Evolutionary conservation across 208 protist genomes (phyloP), one percentile per base, ranked within the genome.

Genomic region (Crithidia thermophila): DNA sequence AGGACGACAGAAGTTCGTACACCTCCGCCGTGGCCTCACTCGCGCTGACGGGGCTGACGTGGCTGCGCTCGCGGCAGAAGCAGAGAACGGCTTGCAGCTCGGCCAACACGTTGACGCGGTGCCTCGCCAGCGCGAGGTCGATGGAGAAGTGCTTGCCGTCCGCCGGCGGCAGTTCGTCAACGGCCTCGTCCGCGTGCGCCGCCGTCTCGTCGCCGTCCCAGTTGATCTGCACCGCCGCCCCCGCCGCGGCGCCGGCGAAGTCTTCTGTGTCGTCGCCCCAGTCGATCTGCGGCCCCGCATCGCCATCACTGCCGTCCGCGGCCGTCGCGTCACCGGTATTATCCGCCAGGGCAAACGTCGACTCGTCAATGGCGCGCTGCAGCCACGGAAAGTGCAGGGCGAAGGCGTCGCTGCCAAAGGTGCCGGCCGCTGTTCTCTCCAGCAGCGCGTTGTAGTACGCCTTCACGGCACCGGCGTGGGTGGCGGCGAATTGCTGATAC

Each of bases 311-410:
- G 28, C 49, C 45, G 18, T 39, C 67, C 0, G 16, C 67, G 4
- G 7, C 45, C 4, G 20, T 45, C 14, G 33, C 40, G 14, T 3
- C 16, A 10, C 20, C 39, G 23, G 31, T 30, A 46, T 40, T n/a
- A 7, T 57, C 39, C 33, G 34, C 36, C 1, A 59, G 57, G 36
- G 47, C 52, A 14, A 49, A 33, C 16, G 67, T 33, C 40, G 77
- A 75, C 58, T 75, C 67, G 28, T 55, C 57, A 1, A 81, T 31
- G 5, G 75, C 49, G 13, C 67, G 71, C 9, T 78, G 53, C 30
- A 89, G 66, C 86, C 86, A 92, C 10, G 86, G 82, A 39, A 92
- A 89, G 39, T 92, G 82, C 14, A 40, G 1, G 7, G 69, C 70
- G 58, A 92, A 92, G 4, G 65, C 62, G 27, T 72, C 74, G 6